Evolutionary conservation across 768 basidiomycete species (phyloP).

Genomic region (Sarcomyxa edulis): DNA sequence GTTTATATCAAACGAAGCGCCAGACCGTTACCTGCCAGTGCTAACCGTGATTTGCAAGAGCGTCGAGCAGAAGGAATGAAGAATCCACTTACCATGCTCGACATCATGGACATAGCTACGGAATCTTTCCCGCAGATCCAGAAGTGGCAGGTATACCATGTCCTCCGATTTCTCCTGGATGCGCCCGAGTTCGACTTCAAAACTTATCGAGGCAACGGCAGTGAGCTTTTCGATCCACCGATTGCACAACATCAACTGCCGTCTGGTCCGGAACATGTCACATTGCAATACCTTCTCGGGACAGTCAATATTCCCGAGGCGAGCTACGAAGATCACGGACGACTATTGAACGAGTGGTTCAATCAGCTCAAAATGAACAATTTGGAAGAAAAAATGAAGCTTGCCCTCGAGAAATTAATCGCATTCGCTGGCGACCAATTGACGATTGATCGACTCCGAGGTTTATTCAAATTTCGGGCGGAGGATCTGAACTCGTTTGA

Average conservation of each 20-base stretch:
- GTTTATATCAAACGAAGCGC: slow-evolving; percentile 24
- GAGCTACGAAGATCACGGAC: slow-evolving; percentile 30
- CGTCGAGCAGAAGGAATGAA: no score
- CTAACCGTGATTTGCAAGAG: no score
- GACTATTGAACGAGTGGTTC: slow-evolving; percentile 25
- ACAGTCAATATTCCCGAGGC: slow-evolving; percentile 31
- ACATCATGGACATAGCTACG: no score
- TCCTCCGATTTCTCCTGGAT: slow-evolving; percentile 21
- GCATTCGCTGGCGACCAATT: slow-evolving; percentile 32
- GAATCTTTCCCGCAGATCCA: no score
- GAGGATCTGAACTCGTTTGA: slow-evolving; percentile 36
- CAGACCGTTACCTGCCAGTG: slow-evolving; percentile 5
- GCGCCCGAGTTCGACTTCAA: slow-evolving; percentile 22
- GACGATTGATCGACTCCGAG: slow-evolving; percentile 29
- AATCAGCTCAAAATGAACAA: slow-evolving; percentile 18
- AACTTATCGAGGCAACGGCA: slow-evolving; percentile 17
- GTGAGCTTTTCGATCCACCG: slow-evolving; percentile 11
- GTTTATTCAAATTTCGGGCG: slow-evolving; percentile 25
- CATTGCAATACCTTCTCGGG: slow-evolving; percentile 28
- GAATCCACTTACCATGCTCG: no score
- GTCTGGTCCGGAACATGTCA: slow-evolving; percentile 13
- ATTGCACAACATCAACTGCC: slow-evolving; percentile 20
- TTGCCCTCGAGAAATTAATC: slow-evolving; percentile 22
- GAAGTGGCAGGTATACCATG: no score
- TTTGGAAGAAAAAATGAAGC: slow-evolving; percentile 14